phyloP scores from a whole-genome alignment of 1,284 basidiomycete genomes.

The Sanghuangporus sanghuang region DNA sequence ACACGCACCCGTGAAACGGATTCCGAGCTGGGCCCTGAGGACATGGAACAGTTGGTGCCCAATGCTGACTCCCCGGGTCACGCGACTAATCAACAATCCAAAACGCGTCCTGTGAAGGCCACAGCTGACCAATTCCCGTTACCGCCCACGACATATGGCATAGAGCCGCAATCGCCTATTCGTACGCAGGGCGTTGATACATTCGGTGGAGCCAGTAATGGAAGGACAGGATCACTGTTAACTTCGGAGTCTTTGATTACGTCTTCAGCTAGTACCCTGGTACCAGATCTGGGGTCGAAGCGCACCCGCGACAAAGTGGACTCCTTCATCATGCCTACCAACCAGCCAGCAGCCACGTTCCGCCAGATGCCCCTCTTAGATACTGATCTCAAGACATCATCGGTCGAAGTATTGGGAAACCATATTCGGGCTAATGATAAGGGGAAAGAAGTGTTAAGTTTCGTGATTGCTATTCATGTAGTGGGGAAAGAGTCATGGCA shows the following conservation, averaged over 20 bases:
- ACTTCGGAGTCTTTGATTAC: conserved; percentile 8
- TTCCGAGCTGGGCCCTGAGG: conserved; percentile 8
- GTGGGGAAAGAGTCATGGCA: conserved; percentile 75
- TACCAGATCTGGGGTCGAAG: background rate
- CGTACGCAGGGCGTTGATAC: background rate
- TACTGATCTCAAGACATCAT: conserved; percentile 61
- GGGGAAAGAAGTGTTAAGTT: conserved; percentile 83
- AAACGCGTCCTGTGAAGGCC: conserved; percentile 2
- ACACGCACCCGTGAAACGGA: conserved; percentile 8
- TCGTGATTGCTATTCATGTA: conserved; percentile 65
- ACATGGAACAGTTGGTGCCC: conserved; percentile 2
- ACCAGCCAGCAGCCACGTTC: conserved; percentile 35
- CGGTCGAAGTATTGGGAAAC: conserved; percentile 61
- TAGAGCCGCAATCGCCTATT: conserved; percentile 6
- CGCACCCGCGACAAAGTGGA: conserved; percentile 11
- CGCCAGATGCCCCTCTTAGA: conserved; percentile 67
- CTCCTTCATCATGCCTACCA: conserved; percentile 16
- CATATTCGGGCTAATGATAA: conserved; percentile 81
- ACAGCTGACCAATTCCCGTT: conserved; percentile 18
- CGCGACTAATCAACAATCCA: conserved; percentile 7
- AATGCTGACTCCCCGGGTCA: conserved; percentile 6
- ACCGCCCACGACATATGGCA: conserved; percentile 14
- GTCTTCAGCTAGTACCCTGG: conserved; percentile 13
- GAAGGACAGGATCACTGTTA: conserved; percentile 1
- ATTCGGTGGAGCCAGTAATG: background rate